These are phyloP conservation scores for Azolla pinnata DNA, from an alignment of 75 land plant species.

Conservation along the genomic window DNA sequence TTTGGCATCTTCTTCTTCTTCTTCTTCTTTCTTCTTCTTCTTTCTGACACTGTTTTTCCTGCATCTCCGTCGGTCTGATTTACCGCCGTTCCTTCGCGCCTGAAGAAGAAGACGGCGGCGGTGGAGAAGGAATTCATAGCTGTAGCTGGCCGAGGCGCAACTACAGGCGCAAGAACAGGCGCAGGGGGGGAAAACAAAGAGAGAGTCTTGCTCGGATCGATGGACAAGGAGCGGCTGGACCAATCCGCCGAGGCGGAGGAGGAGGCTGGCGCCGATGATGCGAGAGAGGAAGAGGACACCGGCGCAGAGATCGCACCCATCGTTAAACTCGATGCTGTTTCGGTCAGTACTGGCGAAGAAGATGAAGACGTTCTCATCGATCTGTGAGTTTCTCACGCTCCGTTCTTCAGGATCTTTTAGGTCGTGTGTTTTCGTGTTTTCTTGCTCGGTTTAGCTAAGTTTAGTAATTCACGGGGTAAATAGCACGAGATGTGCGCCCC, in stretches of 20 bases:
- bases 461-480: neutral
- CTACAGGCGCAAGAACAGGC: too few species aligned
- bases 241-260: slow-evolving; percentile 7
- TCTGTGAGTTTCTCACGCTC: slow-evolving; percentile 24
- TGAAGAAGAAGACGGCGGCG: too few species aligned
- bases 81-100: too few species aligned
- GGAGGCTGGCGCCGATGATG: slow-evolving; percentile 15
- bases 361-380: slow-evolving; percentile 59
- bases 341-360: slow-evolving; percentile 66
- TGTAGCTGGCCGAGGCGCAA: too few species aligned
- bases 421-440: too few species aligned
- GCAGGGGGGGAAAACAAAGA: too few species aligned
- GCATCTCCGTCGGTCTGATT: too few species aligned
- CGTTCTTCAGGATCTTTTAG: neutral
- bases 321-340: slow-evolving; percentile 54
- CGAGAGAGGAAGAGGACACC: slow-evolving; percentile 65
- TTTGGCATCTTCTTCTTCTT: too few species aligned
- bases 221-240: neutral
- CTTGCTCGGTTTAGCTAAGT: neutral
- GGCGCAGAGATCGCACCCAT: slow-evolving; percentile 73
- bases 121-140: too few species aligned
- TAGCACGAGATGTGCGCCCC: neutral
- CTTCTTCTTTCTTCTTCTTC: too few species aligned
- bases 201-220: too few species aligned
- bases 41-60: too few species aligned